phyloP scores from a whole-genome alignment of 176 grass and related monocot genomes.

The Zoysia pacifica region DNA sequence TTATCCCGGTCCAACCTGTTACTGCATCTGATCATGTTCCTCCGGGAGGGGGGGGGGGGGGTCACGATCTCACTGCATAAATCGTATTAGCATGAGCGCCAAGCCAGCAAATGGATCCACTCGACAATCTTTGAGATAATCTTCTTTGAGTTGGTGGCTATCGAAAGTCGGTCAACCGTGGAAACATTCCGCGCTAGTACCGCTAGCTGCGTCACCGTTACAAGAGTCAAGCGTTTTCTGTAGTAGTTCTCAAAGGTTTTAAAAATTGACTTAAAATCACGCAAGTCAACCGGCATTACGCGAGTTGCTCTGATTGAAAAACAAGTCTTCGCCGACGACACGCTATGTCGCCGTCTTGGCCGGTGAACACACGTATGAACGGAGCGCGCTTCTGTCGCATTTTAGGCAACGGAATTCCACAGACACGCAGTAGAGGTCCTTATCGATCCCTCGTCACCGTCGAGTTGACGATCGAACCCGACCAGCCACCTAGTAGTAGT shows the following conservation, averaged over 20 bases:
- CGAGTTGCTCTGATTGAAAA: no score
- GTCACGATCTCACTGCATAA: not conserved
- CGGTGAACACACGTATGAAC: no score
- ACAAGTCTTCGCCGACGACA: no score
- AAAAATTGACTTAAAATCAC: no score
- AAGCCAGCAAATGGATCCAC: not conserved
- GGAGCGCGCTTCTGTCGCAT: not conserved
- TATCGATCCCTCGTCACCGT: not conserved
- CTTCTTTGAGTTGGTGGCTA: not conserved
- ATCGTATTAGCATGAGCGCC: no score
- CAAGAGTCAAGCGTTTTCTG: not conserved
- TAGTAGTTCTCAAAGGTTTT: no score
- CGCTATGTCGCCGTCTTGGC: no score
- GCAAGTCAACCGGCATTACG: no score
- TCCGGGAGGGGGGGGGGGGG: no score
- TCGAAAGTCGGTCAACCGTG: not conserved
- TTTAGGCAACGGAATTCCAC: not conserved
- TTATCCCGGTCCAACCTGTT: no score
- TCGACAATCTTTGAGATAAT: not conserved
- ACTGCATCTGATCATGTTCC: no score
- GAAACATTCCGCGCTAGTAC: not conserved
- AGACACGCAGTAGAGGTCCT: not conserved
- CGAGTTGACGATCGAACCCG: conserved; percentile 40
- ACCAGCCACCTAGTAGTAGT: not conserved
- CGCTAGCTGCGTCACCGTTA: not conserved